These are phyloP conservation scores for Lolium perenne DNA, from an alignment of 176 grass and related monocot species.

Conservation along the genomic window DNA sequence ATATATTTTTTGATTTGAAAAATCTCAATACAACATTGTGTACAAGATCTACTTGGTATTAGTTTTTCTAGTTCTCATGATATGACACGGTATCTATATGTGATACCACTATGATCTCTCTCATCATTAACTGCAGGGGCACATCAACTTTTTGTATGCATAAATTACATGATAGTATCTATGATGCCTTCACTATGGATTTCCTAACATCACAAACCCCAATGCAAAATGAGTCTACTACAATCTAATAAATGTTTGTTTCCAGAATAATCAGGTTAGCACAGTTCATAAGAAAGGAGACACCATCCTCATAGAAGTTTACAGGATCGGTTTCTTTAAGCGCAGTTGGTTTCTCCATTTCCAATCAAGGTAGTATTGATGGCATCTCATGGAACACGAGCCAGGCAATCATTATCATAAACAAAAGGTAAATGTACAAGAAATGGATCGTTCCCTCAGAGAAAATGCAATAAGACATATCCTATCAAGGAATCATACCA, in stretches of 20 bases:
- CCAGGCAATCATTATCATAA: conserved; percentile 6
- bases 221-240: too few species aligned
- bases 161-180: too few species aligned
- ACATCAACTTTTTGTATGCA: too few species aligned
- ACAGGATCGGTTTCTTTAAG: conserved; percentile 31
- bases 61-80: too few species aligned
- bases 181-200: too few species aligned
- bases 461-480: background rate
- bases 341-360: conserved; percentile 32
- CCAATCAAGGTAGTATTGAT: conserved; percentile 34
- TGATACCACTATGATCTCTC: too few species aligned
- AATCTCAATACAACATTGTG: too few species aligned
- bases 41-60: too few species aligned
- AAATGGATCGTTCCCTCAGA: background rate
- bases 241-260: conserved; percentile 24
- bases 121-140: too few species aligned
- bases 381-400: conserved; percentile 37
- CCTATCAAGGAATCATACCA: conserved; percentile 29
- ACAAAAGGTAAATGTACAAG: background rate
- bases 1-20: too few species aligned
- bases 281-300: conserved; percentile 36
- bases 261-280: conserved; percentile 30
- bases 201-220: too few species aligned
- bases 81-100: too few species aligned
- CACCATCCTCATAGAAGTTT: conserved; percentile 11